phyloP scores from a whole-genome alignment of 805 yeast species.

The Allodekkera sacchari region DNA sequence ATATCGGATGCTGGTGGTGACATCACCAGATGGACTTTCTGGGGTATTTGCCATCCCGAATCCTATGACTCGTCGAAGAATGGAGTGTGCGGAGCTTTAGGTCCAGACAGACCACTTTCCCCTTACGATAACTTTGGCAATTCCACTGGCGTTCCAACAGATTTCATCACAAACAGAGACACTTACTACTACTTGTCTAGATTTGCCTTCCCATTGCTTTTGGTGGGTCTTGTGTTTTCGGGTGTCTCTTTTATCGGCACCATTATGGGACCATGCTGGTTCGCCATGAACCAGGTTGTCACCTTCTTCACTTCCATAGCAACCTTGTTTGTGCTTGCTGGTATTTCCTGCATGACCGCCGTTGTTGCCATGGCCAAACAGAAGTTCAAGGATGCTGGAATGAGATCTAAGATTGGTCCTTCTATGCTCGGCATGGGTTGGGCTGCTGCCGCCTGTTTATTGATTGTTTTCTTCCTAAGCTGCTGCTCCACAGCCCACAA shows the following conservation, averaged over 20 bases:
- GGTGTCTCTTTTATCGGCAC: conserved; percentile 54
- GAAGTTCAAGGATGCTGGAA: conserved; percentile 46
- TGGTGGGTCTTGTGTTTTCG: conserved; percentile 52
- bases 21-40: conserved; percentile 70
- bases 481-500: conserved; percentile 41
- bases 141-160: conserved; percentile 39
- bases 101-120: conserved; percentile 68
- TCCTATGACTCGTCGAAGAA: conserved; percentile 19
- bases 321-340: conserved; percentile 47
- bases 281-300: conserved; percentile 44
- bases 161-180: conserved; percentile 46
- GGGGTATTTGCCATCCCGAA: conserved; percentile 58
- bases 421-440: conserved; percentile 56
- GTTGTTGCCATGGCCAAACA: conserved; percentile 66
- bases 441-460: conserved; percentile 54
- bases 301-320: conserved; percentile 45
- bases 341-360: conserved; percentile 68
- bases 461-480: conserved; percentile 42
- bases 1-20: conserved; percentile 38
- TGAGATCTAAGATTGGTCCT: conserved; percentile 44
- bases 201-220: conserved; percentile 54
- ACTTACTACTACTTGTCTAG: conserved; percentile 57
- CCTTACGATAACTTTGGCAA: conserved; percentile 68
- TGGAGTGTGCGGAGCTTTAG: conserved; percentile 30
- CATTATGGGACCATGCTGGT: conserved; percentile 48